Evolutionary conservation across 495 filamentous ascomycete genomes (phyloP), one percentile per base, ranked within the genome.

Genomic region (Penicillium dipodomyicola): DNA sequence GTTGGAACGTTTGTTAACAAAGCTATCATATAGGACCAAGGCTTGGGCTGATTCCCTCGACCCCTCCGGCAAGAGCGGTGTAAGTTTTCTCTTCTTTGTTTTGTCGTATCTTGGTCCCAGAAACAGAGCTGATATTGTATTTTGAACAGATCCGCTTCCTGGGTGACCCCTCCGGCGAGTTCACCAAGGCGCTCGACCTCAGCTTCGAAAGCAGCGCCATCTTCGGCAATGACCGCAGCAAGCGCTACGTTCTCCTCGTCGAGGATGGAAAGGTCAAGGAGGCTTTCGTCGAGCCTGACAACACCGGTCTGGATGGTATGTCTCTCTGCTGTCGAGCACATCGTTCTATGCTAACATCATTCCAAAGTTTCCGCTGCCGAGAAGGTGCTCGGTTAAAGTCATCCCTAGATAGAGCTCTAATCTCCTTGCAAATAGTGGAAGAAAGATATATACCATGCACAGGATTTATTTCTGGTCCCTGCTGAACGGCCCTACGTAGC

Each of bases 251-350:
- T 25, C 77, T 97, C 47, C 76, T 89, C 29, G 74, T 93, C 47
- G 84, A 92, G 74, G 75, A 89, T 61, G 90, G 90, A 45, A 90
- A 88, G 72, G 87, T 91, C 65, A 87, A 81, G 73, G 80, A 84
- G 58, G 74, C 87, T 43, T 83, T 87, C 60, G 81, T 96, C 41
- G 94, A 97, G 79, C 91, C 92, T 19, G 93, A 98, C 73, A 97
- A 93, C 74, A 95, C 91, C 33, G 91, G 94, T 33, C 79, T 94
- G 12, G 80, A 88, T 58, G 89, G 91, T 94, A 73, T 69, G 81
- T 64, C 25, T 50, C 41, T 43, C 32, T 22, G 47, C 29, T 47
- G 51, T 51, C 43, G 43, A 23, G 2, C 23, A 12, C 8, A 41
- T 49, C 7, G 52, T 43, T 40, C 15, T 29, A 46, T 45, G 47